Percentiles rank a stretch among this genome's conserved stretches.
Conservation (phyloP, 1,284 basidiomycete genomes). For the Peniophora sp. region DNA sequence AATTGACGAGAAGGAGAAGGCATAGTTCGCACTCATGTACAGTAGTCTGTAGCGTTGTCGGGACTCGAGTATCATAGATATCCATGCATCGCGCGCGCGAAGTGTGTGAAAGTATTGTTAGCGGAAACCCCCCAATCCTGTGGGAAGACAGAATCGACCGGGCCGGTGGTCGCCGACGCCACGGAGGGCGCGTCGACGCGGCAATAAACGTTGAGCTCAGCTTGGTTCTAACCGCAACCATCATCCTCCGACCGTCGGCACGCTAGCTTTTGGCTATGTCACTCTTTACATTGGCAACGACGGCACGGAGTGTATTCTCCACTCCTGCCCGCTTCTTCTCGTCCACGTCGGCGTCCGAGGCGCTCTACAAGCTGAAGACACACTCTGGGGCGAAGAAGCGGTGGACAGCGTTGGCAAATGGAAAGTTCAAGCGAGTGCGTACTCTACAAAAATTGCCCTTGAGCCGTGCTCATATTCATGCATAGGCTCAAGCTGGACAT, state of each 20-base stretch:
- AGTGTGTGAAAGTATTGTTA: too few species aligned
- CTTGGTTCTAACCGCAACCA: too few species aligned
- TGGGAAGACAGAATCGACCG: too few species aligned
- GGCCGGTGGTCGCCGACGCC: too few species aligned
- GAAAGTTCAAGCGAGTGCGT: constrained; percentile 72
- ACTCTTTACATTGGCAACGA: constrained; percentile 8
- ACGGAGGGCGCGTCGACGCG: too few species aligned
- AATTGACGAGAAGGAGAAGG: too few species aligned
- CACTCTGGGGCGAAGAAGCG: constrained; percentile 78
- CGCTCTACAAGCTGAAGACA: constrained; percentile 54
- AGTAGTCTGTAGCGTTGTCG: too few species aligned
- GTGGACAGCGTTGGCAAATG: constrained; percentile 62
- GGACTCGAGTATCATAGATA: too few species aligned
- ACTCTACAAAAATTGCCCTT: constrained; percentile 2
- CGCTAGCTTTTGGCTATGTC: neutral
- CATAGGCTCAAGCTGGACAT: constrained; percentile 59
- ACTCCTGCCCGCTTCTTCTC: constrained; percentile 26
- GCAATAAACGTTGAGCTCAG: too few species aligned
- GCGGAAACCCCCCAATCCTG: too few species aligned
- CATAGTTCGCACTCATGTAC: too few species aligned
- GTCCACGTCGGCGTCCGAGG: constrained; percentile 20
- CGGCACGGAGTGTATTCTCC: constrained; percentile 12
- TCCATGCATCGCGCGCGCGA: too few species aligned
- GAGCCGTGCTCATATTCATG: neutral
- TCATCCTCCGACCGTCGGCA: neutral